These are phyloP conservation scores for Solanum hybrid DNA, from an alignment of 305 asterid genomes.

Conservation along the genomic window DNA sequence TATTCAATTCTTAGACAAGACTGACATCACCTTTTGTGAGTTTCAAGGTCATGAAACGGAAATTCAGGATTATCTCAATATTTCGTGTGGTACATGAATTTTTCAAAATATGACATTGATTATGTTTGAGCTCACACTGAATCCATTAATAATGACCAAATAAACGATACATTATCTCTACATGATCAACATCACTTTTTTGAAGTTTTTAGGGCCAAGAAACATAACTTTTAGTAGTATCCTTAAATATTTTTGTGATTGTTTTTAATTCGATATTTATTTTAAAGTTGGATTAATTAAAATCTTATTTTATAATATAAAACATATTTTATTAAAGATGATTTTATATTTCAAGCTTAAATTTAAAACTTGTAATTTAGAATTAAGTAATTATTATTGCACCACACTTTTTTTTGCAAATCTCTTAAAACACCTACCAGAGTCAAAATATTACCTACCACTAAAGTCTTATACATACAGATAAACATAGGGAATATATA, in stretches of 20 bases:
- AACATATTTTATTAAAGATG: too few relatives aligned
- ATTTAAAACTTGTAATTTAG: too few relatives aligned
- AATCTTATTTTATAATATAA: too few relatives aligned
- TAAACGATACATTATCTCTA: background rate
- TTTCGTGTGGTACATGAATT: too few relatives aligned
- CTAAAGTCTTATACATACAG: background rate
- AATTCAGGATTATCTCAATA: background rate
- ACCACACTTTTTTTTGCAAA: background rate
- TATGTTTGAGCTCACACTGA: background rate
- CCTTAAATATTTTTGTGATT: background rate
- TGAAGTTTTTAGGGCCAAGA: background rate
- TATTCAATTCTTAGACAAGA: background rate
- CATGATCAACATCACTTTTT: background rate
- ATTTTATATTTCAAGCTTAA: background rate
- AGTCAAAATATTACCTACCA: background rate
- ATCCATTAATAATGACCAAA: background rate
- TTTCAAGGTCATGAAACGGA: too few relatives aligned
- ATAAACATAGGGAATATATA: background rate
- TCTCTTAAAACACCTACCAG: background rate
- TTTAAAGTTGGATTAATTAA: too few relatives aligned
- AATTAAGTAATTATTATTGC: background rate
- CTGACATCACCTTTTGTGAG: background rate
- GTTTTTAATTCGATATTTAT: too few relatives aligned
- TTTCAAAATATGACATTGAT: too few relatives aligned
- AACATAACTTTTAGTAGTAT: background rate